A percentile compares a stretch with the other conserved stretches of the same genome.
Evolutionary conservation across 768 basidiomycete genomes (phyloP).

Genomic region (Cystofilobasidium ferigula): DNA sequence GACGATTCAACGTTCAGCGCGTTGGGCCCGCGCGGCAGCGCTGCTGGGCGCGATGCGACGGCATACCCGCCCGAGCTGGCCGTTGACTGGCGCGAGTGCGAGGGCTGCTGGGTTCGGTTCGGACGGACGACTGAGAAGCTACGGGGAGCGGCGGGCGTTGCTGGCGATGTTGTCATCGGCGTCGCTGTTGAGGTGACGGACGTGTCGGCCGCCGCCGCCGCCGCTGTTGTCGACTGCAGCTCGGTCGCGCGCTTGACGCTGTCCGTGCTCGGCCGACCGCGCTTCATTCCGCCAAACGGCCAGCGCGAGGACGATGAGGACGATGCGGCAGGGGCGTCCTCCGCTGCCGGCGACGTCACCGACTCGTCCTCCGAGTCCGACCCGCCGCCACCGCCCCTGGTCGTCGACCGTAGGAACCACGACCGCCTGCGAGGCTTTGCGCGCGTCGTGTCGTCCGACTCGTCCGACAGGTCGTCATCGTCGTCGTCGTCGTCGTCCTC

Average conservation of each 20-base stretch:
- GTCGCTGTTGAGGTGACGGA: background rate
- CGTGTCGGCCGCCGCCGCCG: background rate
- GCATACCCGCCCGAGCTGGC: background rate
- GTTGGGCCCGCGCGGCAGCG: background rate
- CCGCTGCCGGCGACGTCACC: background rate
- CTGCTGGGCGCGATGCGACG: no score
- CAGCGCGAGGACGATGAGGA: background rate
- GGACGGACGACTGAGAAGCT: conserved; percentile 21
- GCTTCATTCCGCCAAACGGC: conserved; percentile 11
- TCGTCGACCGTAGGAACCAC: conserved; percentile 15
- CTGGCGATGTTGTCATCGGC: background rate
- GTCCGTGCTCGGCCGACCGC: background rate
- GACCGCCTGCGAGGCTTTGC: conserved; percentile 9
- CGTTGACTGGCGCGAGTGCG: background rate
- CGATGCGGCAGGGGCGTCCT: background rate
- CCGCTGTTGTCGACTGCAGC: background rate
- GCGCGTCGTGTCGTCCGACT: conserved; percentile 18
- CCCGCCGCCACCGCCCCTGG: background rate
- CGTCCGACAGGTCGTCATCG: conserved; percentile 9
- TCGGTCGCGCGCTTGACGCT: background rate
- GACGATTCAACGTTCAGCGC: no score
- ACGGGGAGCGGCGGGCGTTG: background rate
- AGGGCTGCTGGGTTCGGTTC: background rate
- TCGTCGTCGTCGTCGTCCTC: conserved; percentile 10
- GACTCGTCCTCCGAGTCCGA: conserved; percentile 14